phyloP scores from a whole-genome alignment of 768 basidiomycete species.

The Butyriboletus loyo region DNA sequence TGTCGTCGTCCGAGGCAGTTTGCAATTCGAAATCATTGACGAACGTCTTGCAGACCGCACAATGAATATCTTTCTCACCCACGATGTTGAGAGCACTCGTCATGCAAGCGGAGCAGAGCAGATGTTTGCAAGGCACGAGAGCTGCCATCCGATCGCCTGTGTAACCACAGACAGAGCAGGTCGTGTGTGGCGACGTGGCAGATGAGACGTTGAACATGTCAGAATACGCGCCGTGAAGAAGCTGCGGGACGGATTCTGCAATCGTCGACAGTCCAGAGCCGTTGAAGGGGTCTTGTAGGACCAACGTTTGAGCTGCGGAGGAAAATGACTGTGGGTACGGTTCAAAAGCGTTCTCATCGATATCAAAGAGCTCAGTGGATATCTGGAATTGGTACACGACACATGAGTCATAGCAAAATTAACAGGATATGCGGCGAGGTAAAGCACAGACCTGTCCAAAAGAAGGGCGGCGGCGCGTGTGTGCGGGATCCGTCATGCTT shows the following conservation, averaged over 20 bases:
- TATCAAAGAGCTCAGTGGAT: constrained; percentile 64
- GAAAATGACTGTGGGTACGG: constrained; percentile 41
- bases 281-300: constrained; percentile 45
- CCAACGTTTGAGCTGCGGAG: constrained; percentile 32
- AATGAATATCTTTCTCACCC: constrained; percentile 85
- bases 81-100: constrained; percentile 88
- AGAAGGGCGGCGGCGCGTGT: constrained; percentile 39
- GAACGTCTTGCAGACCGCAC: constrained; percentile 70
- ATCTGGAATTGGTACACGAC: constrained; percentile 29
- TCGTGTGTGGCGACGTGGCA: constrained; percentile 18
- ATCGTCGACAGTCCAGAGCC: constrained; percentile 33
- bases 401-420: constrained; percentile 17
- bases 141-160: constrained; percentile 51
- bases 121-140: constrained; percentile 71
- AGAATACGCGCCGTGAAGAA: constrained; percentile 18
- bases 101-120: constrained; percentile 75
- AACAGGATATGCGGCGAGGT: constrained; percentile 2
- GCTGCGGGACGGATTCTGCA: constrained; percentile 27
- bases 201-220: constrained; percentile 22
- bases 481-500: constrained; percentile 69
- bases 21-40: constrained; percentile 68
- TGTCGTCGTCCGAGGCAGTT: constrained; percentile 26
- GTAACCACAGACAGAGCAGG: constrained; percentile 66
- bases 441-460: constrained; percentile 39
- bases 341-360: constrained; percentile 69